These are phyloP conservation scores for Vitis rotundifolia DNA, from an alignment of 164 flowering plant genomes.

Conservation along the genomic window DNA sequence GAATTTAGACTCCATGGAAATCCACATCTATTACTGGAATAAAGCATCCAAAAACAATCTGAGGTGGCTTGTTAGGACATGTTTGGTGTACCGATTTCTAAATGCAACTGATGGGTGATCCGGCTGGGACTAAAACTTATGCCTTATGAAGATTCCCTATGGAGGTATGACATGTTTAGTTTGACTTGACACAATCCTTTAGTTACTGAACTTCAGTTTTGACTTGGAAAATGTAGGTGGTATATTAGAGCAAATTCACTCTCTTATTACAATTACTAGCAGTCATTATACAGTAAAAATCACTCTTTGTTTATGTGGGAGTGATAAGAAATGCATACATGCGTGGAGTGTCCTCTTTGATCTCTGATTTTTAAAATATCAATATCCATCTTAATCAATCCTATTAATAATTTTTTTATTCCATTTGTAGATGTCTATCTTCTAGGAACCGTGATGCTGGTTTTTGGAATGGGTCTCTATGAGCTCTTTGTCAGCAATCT, in stretches of 20 bases:
- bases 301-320: too few relatives aligned
- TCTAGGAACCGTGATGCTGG: constrained; percentile 82
- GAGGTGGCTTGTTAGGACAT: not conserved
- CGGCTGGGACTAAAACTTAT: not conserved
- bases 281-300: too few relatives aligned
- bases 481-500: constrained; percentile 86
- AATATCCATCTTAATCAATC: not conserved
- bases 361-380: not conserved
- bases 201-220: too few relatives aligned
- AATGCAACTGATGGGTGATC: not conserved
- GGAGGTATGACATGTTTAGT: too few relatives aligned
- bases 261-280: too few relatives aligned
- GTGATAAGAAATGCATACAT: too few relatives aligned
- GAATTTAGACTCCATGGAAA: not conserved
- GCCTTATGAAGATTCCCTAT: too few relatives aligned
- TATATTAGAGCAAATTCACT: too few relatives aligned
- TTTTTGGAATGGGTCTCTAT: constrained; percentile 91
- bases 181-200: too few relatives aligned
- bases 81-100: not conserved
- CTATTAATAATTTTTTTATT: constrained; percentile 3
- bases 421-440: constrained; percentile 62
- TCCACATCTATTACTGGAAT: not conserved
- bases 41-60: not conserved
- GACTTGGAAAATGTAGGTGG: too few relatives aligned
- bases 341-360: not conserved